Evolutionary conservation across 2,329 filamentous ascomycete species (phyloP), one percentile per base, ranked within the genome.

Genomic region (Neofusicoccum kwambonambiense): DNA sequence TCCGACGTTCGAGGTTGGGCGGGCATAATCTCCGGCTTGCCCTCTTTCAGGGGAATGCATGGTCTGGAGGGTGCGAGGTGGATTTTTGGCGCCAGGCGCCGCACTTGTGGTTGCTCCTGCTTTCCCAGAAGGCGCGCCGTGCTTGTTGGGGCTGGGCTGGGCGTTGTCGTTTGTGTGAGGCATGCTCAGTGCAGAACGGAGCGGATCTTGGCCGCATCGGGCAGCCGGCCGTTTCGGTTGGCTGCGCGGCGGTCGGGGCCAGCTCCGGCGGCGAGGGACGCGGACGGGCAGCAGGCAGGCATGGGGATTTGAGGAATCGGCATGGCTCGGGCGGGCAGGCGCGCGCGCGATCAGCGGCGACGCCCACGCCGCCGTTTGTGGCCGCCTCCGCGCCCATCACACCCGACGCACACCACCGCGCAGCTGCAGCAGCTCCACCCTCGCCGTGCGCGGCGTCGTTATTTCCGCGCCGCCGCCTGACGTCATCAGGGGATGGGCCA

Each of bases 1-100:
- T n/a, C 19, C 41, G 56, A 60, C 56, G 56, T 60, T 60, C 11
- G 56, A 60, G 11, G 56, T 60, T 60, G 56, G 41, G 42, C 56
- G 56, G 56, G 15, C 45, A 60, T 45, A 60, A 60, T 15, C 4
- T 11, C 9, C 31, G 34, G 31, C 31, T 52, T 52, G 50, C 15
- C 31, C 15, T 9, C 27, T 12, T 19, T 47, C 56, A 60, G 56
- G 56, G 56, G 56, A 37, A 45, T 47, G 56, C 56, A 60, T 60
- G 56, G 3, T 19, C 3, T 5, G 35, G 22, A n/a, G 19, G 27
- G 27, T 3, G 27, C 27, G 27, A 19, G 9, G 51, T 52, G 49
- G 49, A 15, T 13, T 50, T 12, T 17, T 45, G 13, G 41, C 22
- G 22, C 22, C 22, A 22, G 27, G 27, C 27, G 27, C 27, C 27